Conservation (phyloP, 2,329 filamentous ascomycete genomes). For the Aspergillus luchuensis region DNA sequence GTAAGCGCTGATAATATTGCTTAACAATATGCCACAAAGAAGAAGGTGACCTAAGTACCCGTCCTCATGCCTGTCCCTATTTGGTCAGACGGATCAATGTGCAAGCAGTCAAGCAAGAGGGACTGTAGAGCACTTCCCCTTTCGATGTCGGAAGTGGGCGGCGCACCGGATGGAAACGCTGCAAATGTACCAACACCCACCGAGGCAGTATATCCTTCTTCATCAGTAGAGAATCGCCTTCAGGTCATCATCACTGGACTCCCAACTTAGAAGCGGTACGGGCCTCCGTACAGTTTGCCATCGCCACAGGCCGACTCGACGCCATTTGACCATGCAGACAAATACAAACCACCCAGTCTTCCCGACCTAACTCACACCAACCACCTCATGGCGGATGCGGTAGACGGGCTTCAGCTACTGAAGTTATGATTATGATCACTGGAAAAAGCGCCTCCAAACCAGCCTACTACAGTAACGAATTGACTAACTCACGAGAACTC, state of each 20-base stretch:
- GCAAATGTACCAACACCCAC: conserved; percentile 23
- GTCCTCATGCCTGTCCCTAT: neutral
- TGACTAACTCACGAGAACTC: too few relatives aligned
- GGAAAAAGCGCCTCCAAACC: conserved; percentile 38
- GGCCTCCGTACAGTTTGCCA: conserved; percentile 33
- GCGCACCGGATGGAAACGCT: conserved; percentile 26
- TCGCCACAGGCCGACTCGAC: conserved; percentile 29
- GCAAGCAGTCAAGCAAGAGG: conserved; percentile 25
- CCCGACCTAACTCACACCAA: neutral
- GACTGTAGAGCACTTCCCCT: conserved; percentile 29
- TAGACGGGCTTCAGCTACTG: conserved; percentile 38
- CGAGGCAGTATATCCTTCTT: conserved; percentile 32
- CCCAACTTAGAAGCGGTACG: neutral
- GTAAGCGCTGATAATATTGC: too few relatives aligned
- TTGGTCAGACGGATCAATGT: conserved; percentile 20
- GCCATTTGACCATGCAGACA: conserved; percentile 24
- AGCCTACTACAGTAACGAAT: too few relatives aligned
- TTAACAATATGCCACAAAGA: too few relatives aligned
- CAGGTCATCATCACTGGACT: neutral
- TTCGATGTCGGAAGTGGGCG: conserved; percentile 31
- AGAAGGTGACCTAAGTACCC: too few relatives aligned
- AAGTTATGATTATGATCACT: conserved; percentile 39
- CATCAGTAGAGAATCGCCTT: conserved; percentile 24
- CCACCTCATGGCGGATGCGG: conserved; percentile 27
- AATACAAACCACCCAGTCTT: conserved; percentile 1